Conservation (phyloP, 805 yeast species). For the Blastobotrys chiropterorum region DNA sequence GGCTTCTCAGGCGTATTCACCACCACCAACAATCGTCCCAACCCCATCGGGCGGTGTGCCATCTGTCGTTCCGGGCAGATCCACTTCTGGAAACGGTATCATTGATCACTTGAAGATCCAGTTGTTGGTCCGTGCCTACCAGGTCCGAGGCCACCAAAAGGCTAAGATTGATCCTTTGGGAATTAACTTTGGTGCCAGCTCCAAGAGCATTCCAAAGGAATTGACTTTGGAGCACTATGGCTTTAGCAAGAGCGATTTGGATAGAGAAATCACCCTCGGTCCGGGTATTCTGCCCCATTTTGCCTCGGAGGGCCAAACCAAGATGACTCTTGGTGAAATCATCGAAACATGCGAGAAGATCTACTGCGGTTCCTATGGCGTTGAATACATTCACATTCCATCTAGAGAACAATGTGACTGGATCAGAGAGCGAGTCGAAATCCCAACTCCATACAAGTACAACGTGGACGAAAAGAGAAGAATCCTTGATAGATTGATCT, state of each 20-base stretch:
- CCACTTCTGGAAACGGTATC: conserved; percentile 56
- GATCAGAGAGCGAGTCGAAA: conserved; percentile 95
- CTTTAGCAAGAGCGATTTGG: conserved; percentile 79
- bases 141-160: conserved; percentile 95
- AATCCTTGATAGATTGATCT: conserved; percentile 89
- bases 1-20: conserved; percentile 69
- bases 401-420: conserved; percentile 94
- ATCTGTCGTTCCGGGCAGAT: conserved; percentile 42
- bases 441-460: conserved; percentile 80
- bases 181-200: conserved; percentile 67
- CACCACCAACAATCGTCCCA: conserved; percentile 90
- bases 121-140: conserved; percentile 94
- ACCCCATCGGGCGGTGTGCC: conserved; percentile 73
- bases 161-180: conserved; percentile 95
- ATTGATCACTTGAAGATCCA: conserved; percentile 90
- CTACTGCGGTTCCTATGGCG: conserved; percentile 86
- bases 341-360: conserved; percentile 70
- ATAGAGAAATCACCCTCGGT: conserved; percentile 80
- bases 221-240: conserved; percentile 89
- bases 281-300: conserved; percentile 97
- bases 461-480: conserved; percentile 88
- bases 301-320: conserved; percentile 55
- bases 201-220: conserved; percentile 61
- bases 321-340: conserved; percentile 72
- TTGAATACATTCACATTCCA: conserved; percentile 95